Base-by-base conservation (phyloP, 352 stramenopile genomes). In the Globisporangium paroecandrum region DNA sequence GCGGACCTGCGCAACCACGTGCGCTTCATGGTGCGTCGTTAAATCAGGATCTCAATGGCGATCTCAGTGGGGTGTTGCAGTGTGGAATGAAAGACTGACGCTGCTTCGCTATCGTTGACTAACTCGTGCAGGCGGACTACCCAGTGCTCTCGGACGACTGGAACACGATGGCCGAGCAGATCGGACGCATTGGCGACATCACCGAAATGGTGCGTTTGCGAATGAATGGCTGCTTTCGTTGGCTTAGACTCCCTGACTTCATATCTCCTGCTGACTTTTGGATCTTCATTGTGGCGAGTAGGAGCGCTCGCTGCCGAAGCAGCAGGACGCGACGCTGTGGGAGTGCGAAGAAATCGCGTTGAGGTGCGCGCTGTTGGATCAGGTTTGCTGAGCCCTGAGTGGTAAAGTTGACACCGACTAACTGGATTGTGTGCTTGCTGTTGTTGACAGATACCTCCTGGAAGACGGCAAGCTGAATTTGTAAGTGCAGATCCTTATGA, bases 401-500 rank as follows among this genome's bases (percentile, higher is more conserved):
- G 41, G 29, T 32, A 32, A 32, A 32, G 24, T 56, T 56, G 20
- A 27, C 15, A 29, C 6, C 57, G 51, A 10, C 61, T 66, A n/a
- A 29, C 0, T 32, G 20, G 10, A 5, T 43, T 25, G 7, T 9
- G 22, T 65, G 49, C 47, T 49, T 18, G 27, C 12, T 5, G 13
- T 66, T 15, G 32, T 43, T 69, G 60, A 51, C 4, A 94, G 90
- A 59, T 97, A 91, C 58, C 73, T 97, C 2, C 77, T 97, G 12
- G 91, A 97, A 72, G 91, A 97, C 65, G 91, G 90, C 24, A 97
- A 97, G 54, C 75, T 97, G 54, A 97, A 97, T 65, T 56, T 97
- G 73, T 97, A 77, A 3, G 78, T 65, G 18, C 3, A 1, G 36
- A 3, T 18, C 2, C 12, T 43, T 43, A 1, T 43, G 9, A 15